Evolutionary conservation across 2,329 filamentous ascomycete genomes (phyloP).

Genomic region (Exophiala alcalophila): DNA sequence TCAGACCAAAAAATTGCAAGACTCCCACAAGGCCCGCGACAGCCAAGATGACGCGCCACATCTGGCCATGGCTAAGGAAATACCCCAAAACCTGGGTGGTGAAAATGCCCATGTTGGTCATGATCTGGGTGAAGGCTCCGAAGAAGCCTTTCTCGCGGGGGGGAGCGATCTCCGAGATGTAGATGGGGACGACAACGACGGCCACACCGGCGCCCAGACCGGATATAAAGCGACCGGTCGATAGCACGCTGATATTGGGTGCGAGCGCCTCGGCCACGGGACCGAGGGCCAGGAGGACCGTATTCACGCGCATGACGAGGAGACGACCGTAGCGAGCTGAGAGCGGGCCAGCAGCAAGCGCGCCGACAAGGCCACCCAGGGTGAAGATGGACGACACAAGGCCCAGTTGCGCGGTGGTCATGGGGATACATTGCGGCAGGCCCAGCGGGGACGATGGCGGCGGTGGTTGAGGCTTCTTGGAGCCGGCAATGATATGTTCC

Average conservation of each 20-base stretch:
- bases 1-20: constrained; percentile 66
- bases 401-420: constrained; percentile 78
- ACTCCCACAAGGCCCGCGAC: constrained; percentile 67
- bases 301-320: constrained; percentile 72
- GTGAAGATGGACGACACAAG: constrained; percentile 92
- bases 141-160: constrained; percentile 74
- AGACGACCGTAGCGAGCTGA: constrained; percentile 74
- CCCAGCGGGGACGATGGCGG: constrained; percentile 62
- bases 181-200: constrained; percentile 90
- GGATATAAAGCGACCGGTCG: constrained; percentile 71
- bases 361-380: constrained; percentile 79
- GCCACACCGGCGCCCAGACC: constrained; percentile 83
- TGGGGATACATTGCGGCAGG: constrained; percentile 83
- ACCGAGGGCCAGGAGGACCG: constrained; percentile 71
- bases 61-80: constrained; percentile 73
- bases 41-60: constrained; percentile 82
- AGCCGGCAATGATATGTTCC: constrained; percentile 50
- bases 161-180: constrained; percentile 88
- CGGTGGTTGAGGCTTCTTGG: too few relatives aligned
- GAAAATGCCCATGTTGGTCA: constrained; percentile 88
- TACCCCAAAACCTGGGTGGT: constrained; percentile 79
- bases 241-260: constrained; percentile 63
- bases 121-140: constrained; percentile 81
- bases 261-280: constrained; percentile 73
- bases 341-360: constrained; percentile 72